Percentiles rank a stretch among this genome's conserved stretches.
These are phyloP conservation scores for Cephaloascus albidus DNA, from an alignment of 805 yeast species.

Conservation along the genomic window DNA sequence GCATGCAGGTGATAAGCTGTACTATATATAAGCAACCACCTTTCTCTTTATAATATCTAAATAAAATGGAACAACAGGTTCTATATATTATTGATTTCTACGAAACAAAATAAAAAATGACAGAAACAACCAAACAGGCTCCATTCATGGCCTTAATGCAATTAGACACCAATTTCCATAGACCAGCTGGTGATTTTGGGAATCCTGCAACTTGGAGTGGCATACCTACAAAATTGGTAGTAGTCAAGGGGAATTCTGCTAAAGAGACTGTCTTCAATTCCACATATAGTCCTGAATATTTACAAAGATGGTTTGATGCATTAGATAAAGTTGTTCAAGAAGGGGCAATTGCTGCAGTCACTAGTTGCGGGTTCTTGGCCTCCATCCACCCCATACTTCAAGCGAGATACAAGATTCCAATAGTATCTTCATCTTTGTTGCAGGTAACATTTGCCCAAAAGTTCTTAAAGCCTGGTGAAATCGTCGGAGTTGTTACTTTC, in stretches of 20 bases:
- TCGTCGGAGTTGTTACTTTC: slow-evolving; percentile 19
- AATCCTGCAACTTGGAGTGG: slow-evolving; percentile 3
- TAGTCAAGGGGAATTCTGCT: slow-evolving; percentile 2
- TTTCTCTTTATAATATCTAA: too few species aligned
- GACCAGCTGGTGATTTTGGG: slow-evolving; percentile 7
- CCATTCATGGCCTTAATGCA: neutral
- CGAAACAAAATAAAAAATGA: too few species aligned
- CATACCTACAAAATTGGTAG: slow-evolving; percentile 4
- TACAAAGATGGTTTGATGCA: slow-evolving; percentile 15
- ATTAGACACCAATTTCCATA: slow-evolving; percentile 2
- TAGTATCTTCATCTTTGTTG: slow-evolving; percentile 18
- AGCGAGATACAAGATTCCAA: slow-evolving; percentile 14
- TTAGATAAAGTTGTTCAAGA: slow-evolving; percentile 12
- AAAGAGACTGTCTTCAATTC: slow-evolving; percentile 3
- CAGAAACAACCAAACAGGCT: neutral
- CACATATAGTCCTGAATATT: slow-evolving; percentile 12
- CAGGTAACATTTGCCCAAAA: slow-evolving; percentile 16
- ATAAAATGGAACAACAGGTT: too few species aligned
- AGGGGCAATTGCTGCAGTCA: slow-evolving; percentile 22
- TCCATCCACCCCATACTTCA: slow-evolving; percentile 15
- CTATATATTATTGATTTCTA: too few species aligned
- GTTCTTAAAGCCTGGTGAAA: slow-evolving; percentile 9
- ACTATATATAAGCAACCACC: too few species aligned
- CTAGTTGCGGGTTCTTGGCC: slow-evolving; percentile 25
- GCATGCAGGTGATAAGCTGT: too few species aligned